phyloP scores from a whole-genome alignment of 306 rosid species.

The Quercus alba region DNA sequence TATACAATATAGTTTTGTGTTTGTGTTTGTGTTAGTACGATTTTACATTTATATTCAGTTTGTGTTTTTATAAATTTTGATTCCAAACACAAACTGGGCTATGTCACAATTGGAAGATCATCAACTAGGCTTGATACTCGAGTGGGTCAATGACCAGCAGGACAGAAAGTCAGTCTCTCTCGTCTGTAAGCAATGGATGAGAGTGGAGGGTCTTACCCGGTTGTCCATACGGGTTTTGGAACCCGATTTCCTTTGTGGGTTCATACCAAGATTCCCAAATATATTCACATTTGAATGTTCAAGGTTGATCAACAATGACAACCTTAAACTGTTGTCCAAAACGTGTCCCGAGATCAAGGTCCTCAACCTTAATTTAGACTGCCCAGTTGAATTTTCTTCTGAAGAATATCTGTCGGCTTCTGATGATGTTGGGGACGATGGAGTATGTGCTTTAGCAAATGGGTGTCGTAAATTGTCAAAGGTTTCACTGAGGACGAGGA shows the following conservation, averaged over 20 bases:
- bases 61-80: not conserved
- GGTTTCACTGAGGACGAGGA: conserved; percentile 22
- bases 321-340: conserved; percentile 18
- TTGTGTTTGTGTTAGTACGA: too few relatives aligned
- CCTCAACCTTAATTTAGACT: not conserved
- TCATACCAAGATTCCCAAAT: conserved; percentile 28
- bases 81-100: not conserved
- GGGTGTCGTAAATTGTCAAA: conserved; percentile 8
- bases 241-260: not conserved
- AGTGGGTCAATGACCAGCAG: not conserved
- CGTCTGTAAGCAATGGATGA: conserved; percentile 26
- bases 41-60: not conserved
- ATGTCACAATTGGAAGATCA: conserved; percentile 22
- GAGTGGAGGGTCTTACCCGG: conserved; percentile 27
- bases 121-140: conserved; percentile 17
- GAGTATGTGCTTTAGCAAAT: conserved; percentile 10
- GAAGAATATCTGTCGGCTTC: not conserved
- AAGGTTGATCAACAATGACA: not conserved
- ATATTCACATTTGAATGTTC: conserved; percentile 12
- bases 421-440: conserved; percentile 21
- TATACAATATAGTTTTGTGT: too few relatives aligned
- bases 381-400: not conserved
- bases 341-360: conserved; percentile 22
- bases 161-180: conserved; percentile 18
- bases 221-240: conserved; percentile 2